Base-by-base conservation (phyloP, 345 rosid species). In the Bruguiera parviflora region DNA sequence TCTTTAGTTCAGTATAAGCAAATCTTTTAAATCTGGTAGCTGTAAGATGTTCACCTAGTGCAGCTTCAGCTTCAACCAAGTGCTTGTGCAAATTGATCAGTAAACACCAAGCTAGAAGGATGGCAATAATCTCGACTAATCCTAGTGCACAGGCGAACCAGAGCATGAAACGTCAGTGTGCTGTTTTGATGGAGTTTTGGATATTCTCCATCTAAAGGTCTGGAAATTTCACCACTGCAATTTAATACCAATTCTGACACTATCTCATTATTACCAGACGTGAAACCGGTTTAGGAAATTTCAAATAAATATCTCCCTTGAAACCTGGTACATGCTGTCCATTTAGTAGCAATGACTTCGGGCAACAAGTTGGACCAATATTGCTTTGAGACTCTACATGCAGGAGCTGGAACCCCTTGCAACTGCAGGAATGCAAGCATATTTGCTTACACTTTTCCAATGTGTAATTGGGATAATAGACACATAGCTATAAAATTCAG, bases 91-190 rank as follows among this genome's bases (percentile, higher is more conserved):
- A 71, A 68, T 62, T 53, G 3, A 67, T 21, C 75, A 80, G 61
- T 73, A 71, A 66, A 63, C 33, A 39, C 69, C 77, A 75, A 19
- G 70, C 80, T 31, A 83, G 56, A 51, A 56, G 4, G 15, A 77
- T 39, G 31, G 53, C 46, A 25, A 66, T 16, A 20, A 80, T 31
- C 78, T 83, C 84, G 13, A 75, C 18, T 1, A 58, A 63, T 16
- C 76, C 85, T 3, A 79, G 18, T 9, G 63, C 72, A 13, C 43
- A 18, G 27, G 85, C 77, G 11, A 75, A 73, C 80, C 78, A 64
- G 8, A 82, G 31, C 65, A 82, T 21, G 53, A 71, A 71, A 70
- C 20, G 13, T 73, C 53, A 82, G 31, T 11, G 60, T 16, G n/a
- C 56, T 53, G 0, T 49, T 55, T 55, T 55, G 27, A 8, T 13